Base-by-base conservation (phyloP, 495 filamentous ascomycete species). In the Aspergillus sparsus region DNA sequence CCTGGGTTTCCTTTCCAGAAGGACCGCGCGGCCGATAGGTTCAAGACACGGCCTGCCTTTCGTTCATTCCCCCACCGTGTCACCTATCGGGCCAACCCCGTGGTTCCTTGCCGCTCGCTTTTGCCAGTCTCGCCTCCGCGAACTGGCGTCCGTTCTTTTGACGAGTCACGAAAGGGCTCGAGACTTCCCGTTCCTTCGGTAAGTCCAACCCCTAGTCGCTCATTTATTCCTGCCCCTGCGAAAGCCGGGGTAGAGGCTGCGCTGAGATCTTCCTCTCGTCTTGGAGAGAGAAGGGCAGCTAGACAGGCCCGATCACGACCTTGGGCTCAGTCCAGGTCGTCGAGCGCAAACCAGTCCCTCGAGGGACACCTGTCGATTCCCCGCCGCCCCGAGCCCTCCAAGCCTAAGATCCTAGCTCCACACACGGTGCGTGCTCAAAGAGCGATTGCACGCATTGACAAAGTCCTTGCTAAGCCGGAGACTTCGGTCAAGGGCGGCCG, bases 281-380 rank as follows among this genome's bases (percentile, higher is more conserved):
- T 66, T 6, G 57, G 54, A 36, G 61, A 61, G 44, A 61, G 64
- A 49, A 42, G 42, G 31, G 60, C 61, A 10, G 32, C 64, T 49
- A 49, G 61, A 61, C 61, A 67, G 55, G 54, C 53, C 36, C 57
- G 64, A 55, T 34, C 57, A 27, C 62, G 64, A 49, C 64, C 61
- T 46, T 67, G 64, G 64, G 47, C 42, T 21, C 49, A 46, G 54
- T 34, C 53, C 12, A 55, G 9, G 32, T 60, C 52, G 54, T 11
- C 49, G n/a, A 47, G 34, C 34, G 34, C 27, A 50, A 50, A 44
- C 31, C 12, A n/a, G 34, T 60, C 52, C 51, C 42, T 16, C 31
- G 36, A 49, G 41, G 42, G 57, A 57, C 15, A 35, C 44, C 61
- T 44, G 56, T 59, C 55, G 42, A 46, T 11, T 5, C 27, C 13